A percentile compares a stretch with the other conserved stretches of the same genome.
phyloP scores from a whole-genome alignment of 345 rosid genomes.

The Toxicodendron radicans region DNA sequence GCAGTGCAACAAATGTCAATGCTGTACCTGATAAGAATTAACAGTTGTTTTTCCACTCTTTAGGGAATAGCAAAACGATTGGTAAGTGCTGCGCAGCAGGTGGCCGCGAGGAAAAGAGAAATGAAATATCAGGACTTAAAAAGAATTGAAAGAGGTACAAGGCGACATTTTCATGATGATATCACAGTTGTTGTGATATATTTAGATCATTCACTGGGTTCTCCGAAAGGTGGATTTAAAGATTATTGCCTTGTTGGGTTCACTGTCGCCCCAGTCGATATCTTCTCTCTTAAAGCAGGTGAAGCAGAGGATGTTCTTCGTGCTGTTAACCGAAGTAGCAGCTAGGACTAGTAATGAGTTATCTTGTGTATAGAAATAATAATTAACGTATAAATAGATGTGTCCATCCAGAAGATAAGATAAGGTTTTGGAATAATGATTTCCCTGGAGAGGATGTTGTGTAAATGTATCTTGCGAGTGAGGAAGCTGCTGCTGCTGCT shows the following conservation, averaged over 20 bases:
- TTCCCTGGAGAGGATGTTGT: neutral
- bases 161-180: constrained; percentile 71
- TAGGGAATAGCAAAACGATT: constrained; percentile 61
- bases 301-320: constrained; percentile 23
- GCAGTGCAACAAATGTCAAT: neutral
- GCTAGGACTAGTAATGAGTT: neutral
- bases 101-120: constrained; percentile 62
- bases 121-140: constrained; percentile 45
- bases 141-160: constrained; percentile 41
- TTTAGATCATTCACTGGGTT: constrained; percentile 40
- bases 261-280: constrained; percentile 46
- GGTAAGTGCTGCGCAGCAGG: constrained; percentile 52
- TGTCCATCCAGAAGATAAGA: neutral
- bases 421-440: constrained; percentile 1
- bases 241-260: constrained; percentile 21
- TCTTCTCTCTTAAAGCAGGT: constrained; percentile 39
- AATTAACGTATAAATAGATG: neutral
- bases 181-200: constrained; percentile 60
- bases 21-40: neutral
- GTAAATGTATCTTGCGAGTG: neutral
- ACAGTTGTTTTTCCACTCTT: neutral
- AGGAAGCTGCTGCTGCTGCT: neutral
- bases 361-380: constrained; percentile 10
- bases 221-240: constrained; percentile 29
- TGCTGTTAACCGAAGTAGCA: neutral